Conservation (phyloP, 2,329 filamentous ascomycete genomes). For the Nectriaceae sp. region DNA sequence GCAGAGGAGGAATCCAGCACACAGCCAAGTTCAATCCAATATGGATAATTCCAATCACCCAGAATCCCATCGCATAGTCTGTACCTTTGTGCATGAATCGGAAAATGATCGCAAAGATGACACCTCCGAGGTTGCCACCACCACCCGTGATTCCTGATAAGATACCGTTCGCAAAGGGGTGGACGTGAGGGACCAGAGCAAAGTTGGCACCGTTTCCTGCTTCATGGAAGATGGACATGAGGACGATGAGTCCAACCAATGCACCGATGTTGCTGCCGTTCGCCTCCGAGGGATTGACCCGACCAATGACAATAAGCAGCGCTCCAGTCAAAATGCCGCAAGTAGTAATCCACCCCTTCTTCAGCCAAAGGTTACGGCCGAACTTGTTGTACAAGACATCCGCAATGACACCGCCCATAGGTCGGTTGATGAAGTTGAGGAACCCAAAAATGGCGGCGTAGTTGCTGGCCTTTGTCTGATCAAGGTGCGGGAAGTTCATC, state of each 20-base stretch:
- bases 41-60: conserved; percentile 79
- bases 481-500: conserved; percentile 59
- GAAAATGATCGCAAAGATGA: conserved; percentile 83
- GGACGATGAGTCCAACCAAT: conserved; percentile 76
- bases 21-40: conserved; percentile 70
- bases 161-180: conserved; percentile 77
- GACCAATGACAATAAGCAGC: conserved; percentile 62
- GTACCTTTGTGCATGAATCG: conserved; percentile 65
- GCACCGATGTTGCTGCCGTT: conserved; percentile 42
- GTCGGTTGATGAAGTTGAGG: conserved; percentile 68
- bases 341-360: conserved; percentile 48
- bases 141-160: conserved; percentile 80
- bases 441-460: conserved; percentile 76
- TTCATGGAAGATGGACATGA: conserved; percentile 81
- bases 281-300: conserved; percentile 61
- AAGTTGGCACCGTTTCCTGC: conserved; percentile 87
- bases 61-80: conserved; percentile 70
- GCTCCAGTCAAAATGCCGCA: conserved; percentile 64
- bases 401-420: conserved; percentile 61
- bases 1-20: conserved; percentile 55
- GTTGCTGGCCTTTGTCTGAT: conserved; percentile 57
- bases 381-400: conserved; percentile 50
- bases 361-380: conserved; percentile 37
- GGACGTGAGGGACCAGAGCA: conserved; percentile 82
- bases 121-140: conserved; percentile 80